phyloP scores from a whole-genome alignment of 345 rosid genomes.

The Eucalyptus marginata region DNA sequence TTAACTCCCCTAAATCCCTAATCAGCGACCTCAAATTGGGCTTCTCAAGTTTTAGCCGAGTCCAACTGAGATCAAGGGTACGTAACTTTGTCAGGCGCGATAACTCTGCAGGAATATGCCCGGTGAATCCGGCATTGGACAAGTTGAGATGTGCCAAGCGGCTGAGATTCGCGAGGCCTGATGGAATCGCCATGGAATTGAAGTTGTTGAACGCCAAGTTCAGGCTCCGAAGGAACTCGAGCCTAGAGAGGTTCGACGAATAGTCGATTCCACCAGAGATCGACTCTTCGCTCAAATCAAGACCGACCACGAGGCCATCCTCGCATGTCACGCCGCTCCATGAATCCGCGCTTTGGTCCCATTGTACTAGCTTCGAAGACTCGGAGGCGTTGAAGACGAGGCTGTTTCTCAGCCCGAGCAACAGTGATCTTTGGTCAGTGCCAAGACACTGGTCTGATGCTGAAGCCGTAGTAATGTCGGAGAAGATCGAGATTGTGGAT shows the following conservation, averaged over 20 bases:
- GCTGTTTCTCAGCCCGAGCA: neutral
- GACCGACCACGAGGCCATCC: constrained; percentile 3
- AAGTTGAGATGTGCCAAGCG: neutral
- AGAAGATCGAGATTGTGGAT: neutral
- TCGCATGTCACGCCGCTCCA: constrained; percentile 32
- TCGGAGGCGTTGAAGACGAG: neutral
- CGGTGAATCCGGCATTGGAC: fast-evolving
- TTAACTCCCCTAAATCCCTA: fast-evolving
- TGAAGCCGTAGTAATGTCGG: neutral
- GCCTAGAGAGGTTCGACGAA: constrained; percentile 9
- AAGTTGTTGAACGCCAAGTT: constrained; percentile 23
- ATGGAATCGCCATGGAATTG: neutral
- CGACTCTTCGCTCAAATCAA: constrained; percentile 22
- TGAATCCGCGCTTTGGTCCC: constrained; percentile 3
- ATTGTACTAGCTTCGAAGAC: neutral
- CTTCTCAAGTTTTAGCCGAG: too few relatives aligned
- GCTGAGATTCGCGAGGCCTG: constrained; percentile 5
- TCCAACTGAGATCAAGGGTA: too few relatives aligned
- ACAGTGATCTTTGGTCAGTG: neutral
- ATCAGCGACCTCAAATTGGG: too few relatives aligned
- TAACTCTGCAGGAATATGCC: fast-evolving
- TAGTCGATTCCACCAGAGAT: constrained; percentile 9
- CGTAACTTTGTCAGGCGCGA: fast-evolving
- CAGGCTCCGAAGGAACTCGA: constrained; percentile 16
- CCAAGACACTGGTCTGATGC: constrained; percentile 14